These are phyloP conservation scores for Sequoiadendron giganteum DNA, from an alignment of 75 land plant species.

Conservation along the genomic window DNA sequence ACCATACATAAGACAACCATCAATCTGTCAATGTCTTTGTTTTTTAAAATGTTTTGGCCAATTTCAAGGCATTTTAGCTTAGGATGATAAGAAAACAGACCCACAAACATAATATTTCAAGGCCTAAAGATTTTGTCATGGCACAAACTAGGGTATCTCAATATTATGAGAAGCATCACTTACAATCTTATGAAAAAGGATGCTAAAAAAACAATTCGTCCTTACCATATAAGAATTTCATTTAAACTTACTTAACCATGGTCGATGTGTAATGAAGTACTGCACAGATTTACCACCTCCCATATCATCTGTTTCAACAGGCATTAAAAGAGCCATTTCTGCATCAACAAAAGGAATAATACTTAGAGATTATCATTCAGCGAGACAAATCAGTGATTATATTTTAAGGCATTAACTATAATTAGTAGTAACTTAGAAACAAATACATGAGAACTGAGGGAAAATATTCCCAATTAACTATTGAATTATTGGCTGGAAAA, in stretches of 20 bases:
- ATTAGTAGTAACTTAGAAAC: not conserved
- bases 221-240: not conserved
- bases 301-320: not conserved
- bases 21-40: not conserved
- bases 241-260: conserved; percentile 10
- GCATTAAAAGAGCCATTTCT: conserved; percentile 10
- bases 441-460: not conserved
- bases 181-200: not conserved
- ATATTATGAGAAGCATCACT: not conserved
- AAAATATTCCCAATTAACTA: not conserved
- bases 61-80: no score
- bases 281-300: not conserved
- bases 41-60: not conserved
- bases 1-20: not conserved
- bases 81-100: not conserved
- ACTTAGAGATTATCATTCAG: not conserved
- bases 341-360: not conserved
- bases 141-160: not conserved
- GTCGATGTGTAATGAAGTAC: conserved; percentile 11
- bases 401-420: not conserved
- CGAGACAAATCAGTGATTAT: not conserved
- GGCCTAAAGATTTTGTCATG: not conserved
- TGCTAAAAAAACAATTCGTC: not conserved
- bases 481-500: not conserved
- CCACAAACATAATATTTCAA: not conserved